These are phyloP conservation scores for Corniculantispora saksenae DNA, from an alignment of 2,329 filamentous ascomycete species.

Conservation along the genomic window DNA sequence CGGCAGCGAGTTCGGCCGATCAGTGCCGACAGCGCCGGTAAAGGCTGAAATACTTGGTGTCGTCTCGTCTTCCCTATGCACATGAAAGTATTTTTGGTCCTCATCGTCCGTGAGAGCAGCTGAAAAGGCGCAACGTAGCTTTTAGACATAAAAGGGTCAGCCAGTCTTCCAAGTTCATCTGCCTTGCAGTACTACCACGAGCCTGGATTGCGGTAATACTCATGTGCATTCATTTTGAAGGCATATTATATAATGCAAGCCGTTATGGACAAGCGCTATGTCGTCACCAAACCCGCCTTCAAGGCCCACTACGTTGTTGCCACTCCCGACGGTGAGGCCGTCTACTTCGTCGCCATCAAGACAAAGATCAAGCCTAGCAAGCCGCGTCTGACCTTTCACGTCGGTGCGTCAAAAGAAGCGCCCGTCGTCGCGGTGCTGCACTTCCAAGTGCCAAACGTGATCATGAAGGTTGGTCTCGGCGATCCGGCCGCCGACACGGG, in stretches of 20 bases:
- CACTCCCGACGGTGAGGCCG: background rate
- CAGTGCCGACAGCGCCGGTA: too few relatives aligned
- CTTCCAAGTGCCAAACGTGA: background rate
- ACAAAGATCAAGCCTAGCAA: conserved; percentile 1
- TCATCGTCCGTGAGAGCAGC: background rate
- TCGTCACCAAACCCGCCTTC: background rate
- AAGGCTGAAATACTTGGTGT: background rate
- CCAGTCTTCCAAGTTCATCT: too few relatives aligned
- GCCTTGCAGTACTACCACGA: too few relatives aligned
- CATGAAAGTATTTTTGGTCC: background rate
- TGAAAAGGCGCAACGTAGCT: background rate
- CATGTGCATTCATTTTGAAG: background rate
- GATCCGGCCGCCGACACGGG: background rate
- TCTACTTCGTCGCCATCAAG: conserved; percentile 1
- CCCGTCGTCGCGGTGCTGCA: background rate
- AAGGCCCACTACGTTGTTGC: background rate
- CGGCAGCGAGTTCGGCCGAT: background rate
- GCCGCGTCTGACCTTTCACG: conserved; percentile 1
- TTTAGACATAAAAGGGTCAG: too few relatives aligned
- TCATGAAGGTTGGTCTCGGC: background rate
- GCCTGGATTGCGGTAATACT: too few relatives aligned
- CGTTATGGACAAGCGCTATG: background rate
- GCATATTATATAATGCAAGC: background rate
- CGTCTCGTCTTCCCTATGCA: background rate
- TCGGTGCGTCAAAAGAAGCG: background rate